Conservation (phyloP, 2,329 filamentous ascomycete genomes). For the Zarea fungicola region DNA sequence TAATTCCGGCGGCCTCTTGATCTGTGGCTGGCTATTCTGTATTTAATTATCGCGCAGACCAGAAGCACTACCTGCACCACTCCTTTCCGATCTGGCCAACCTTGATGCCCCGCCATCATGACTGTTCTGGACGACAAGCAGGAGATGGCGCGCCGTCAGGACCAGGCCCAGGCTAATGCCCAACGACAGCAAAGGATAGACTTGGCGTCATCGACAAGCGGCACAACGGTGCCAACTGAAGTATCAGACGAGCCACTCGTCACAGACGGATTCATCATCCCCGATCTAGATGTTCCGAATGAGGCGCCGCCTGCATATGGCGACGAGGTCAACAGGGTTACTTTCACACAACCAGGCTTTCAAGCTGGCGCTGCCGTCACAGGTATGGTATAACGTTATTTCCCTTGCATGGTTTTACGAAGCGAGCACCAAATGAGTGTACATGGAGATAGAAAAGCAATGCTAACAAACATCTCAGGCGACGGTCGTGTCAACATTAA, state of each 20-base stretch:
- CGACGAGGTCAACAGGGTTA: constrained; percentile 49
- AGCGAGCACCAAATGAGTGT: background rate
- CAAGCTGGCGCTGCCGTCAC: constrained; percentile 57
- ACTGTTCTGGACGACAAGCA: constrained; percentile 24
- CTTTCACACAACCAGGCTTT: constrained; percentile 58
- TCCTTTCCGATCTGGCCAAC: background rate
- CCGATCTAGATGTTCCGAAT: constrained; percentile 35
- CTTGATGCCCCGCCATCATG: constrained; percentile 19
- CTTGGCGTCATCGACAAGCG: no score
- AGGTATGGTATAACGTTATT: constrained; percentile 28
- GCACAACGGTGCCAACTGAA: background rate
- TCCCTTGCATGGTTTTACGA: no score
- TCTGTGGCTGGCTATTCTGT: no score
- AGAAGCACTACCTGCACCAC: no score
- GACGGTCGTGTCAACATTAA: constrained; percentile 77
- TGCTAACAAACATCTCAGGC: constrained; percentile 33
- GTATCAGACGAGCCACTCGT: constrained; percentile 24
- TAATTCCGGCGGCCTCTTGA: no score
- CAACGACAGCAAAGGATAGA: constrained; percentile 2
- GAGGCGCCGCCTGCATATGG: constrained; percentile 55
- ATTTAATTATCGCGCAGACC: no score
- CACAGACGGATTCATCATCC: constrained; percentile 35
- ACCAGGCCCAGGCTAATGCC: constrained; percentile 1
- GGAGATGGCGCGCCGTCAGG: constrained; percentile 16
- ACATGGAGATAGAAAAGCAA: background rate